phyloP scores from a whole-genome alignment of 371 early-diverging fungal genomes.

The Mortierella sp. region DNA sequence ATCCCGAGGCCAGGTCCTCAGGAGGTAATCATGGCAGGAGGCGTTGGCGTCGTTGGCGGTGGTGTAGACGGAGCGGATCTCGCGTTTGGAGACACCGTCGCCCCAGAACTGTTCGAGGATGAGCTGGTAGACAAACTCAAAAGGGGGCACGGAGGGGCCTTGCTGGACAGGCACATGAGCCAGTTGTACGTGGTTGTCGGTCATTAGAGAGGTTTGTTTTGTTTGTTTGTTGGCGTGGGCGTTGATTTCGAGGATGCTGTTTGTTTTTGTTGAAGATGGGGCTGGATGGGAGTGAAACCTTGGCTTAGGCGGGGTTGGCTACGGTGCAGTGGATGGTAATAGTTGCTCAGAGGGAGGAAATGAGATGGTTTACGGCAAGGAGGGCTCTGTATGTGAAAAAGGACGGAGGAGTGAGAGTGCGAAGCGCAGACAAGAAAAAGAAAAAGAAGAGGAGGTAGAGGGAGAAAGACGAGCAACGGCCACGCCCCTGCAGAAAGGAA shows the following conservation, averaged over 20 bases:
- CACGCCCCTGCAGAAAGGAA: neutral
- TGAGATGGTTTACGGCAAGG: neutral
- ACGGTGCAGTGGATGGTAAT: neutral
- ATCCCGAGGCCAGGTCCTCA: slow-evolving; percentile 48
- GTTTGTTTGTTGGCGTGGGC: neutral
- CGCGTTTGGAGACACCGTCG: slow-evolving; percentile 57
- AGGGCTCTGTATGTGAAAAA: neutral
- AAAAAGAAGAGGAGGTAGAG: neutral
- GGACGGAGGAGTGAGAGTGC: neutral
- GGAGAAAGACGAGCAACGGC: neutral
- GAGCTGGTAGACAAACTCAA: slow-evolving; percentile 52
- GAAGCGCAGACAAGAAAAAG: neutral
- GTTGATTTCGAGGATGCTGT: neutral
- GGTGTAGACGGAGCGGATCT: slow-evolving; percentile 54
- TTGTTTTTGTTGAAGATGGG: neutral
- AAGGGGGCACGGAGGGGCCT: slow-evolving; percentile 24
- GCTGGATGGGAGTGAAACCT: slow-evolving; percentile 1
- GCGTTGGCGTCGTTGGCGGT: slow-evolving; percentile 42
- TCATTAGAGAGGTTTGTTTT: neutral
- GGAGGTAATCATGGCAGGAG: slow-evolving; percentile 51
- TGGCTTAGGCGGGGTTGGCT: neutral
- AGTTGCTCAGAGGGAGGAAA: neutral
- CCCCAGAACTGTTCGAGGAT: slow-evolving; percentile 59
- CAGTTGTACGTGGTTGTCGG: neutral
- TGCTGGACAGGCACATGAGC: slow-evolving; percentile 1